Evolutionary conservation across 352 stramenopile species (phyloP), one percentile per base, ranked within the genome.

Genomic region (Globisporangium carolinianum): DNA sequence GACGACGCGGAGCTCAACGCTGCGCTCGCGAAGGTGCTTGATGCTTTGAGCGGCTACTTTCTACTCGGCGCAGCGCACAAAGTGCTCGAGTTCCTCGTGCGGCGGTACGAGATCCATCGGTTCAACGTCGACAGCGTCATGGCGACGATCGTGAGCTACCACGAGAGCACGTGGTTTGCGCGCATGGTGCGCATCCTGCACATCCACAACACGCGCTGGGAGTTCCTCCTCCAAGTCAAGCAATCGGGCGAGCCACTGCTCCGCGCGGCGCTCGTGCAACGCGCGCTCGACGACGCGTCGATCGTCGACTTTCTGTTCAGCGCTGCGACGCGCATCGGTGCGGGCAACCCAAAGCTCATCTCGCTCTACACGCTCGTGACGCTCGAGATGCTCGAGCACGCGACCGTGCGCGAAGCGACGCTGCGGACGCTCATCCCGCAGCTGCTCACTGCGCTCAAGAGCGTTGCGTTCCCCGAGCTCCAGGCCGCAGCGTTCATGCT

Each of bases 61-160:
- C 55, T 96, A 41, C 67, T 94, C 11, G 65, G 70, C 10, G 79
- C 86, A 5, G 65, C 83, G 4, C 87, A 96, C 66, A 94, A 96
- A 63, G 83, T 95, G 52, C 71, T 96, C 63, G 87, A 96, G 68
- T 96, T 93, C 57, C 73, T 96, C 59, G 80, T 96, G 55, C 83
- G 87, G 11, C 79, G 81, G n/a, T 96, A 93, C 55, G 82, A 95
- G 55, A 66, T 96, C 35, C 87, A 96, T 61, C 81, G 76, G 6
- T 87, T 80, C 63, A 95, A 96, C 51, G 82, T 96, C 45, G 81
- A 96, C 65, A 72, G 72, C 35, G 72, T 95, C 52, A 90, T 96
- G 75, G 82, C 69, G 35, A 69, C 62, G 57, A 90, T 95, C 51
- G 61, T 96, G 45, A 83, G 81, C 53, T 95, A 91, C 65, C 87